Base-by-base conservation (phyloP, 2,329 filamentous ascomycete genomes). In the Drechslerella dactyloides region DNA sequence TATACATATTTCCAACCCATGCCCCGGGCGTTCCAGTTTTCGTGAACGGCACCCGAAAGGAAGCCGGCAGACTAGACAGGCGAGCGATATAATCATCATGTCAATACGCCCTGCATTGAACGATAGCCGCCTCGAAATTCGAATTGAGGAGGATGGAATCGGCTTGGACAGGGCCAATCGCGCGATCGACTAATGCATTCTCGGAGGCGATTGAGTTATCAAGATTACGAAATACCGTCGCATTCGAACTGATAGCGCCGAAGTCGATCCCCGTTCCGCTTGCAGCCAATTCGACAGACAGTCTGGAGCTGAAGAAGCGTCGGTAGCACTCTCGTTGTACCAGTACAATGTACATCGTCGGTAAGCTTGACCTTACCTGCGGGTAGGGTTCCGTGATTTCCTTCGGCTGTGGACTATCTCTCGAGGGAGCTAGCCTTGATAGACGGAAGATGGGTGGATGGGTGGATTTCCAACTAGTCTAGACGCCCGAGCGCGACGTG, bases 311-410 rank as follows among this genome's bases (percentile, higher is more conserved):
- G 6, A 54, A 37, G 15, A 19, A 42, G 37, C 40, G 23, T 48
- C 17, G 21, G 51, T 46, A 51, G 42, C 55, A 59, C 42, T 5
- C 51, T 48, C 11, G 23, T 23, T 58, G 68, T 72, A 72, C 68
- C 35, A n/a, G 60, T 65, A 72, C 68, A 51, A 48, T 3, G 8
- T 33, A 8, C 27, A 8, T 30, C 50, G 21, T 53, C 50, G 50
- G 30, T 13, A 53, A 21, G 2, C 59, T 21, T 8, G 40, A 53
- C 15, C 19, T 13, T 15, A 30, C 33, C 35, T 61, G 35, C 68
- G 68, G 68, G 68, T 72, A 72, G 51, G 68, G 60, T 72, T 72
- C 66, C 68, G 68, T 44, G 30, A 62, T 63, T 51, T 57, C 68
- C 48, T 65, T 65, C 64, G 55, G 30, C 24, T 63, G 21, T 33